Evolutionary conservation across 1,284 basidiomycete species (phyloP).

Genomic region (Dichomitus squalens): DNA sequence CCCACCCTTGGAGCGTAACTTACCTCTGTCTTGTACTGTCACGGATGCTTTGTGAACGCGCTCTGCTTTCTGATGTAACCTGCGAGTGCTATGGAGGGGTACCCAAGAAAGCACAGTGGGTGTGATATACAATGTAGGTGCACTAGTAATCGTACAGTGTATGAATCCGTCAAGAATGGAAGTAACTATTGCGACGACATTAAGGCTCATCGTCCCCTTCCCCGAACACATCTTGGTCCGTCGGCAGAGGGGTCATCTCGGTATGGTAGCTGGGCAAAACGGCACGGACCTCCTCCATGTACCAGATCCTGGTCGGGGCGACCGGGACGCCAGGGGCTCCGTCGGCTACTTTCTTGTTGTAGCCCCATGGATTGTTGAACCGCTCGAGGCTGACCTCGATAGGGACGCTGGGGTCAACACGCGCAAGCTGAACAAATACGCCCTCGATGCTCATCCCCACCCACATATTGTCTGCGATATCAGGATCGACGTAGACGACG

Average conservation of each 20-base stretch:
- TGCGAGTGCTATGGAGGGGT: background rate
- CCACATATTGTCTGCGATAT: slow-evolving; percentile 42
- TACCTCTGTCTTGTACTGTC: slow-evolving; percentile 6
- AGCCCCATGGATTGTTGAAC: slow-evolving; percentile 5
- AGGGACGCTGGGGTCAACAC: slow-evolving; percentile 30
- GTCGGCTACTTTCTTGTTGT: slow-evolving; percentile 4
- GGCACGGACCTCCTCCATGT: slow-evolving; percentile 31
- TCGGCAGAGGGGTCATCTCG: slow-evolving; percentile 27
- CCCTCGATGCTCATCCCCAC: slow-evolving; percentile 59
- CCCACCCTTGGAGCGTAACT: slow-evolving; percentile 35
- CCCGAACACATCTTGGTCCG: slow-evolving; percentile 19
- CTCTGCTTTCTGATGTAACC: too few species aligned
- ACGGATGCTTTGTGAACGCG: background rate
- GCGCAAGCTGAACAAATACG: slow-evolving; percentile 63
- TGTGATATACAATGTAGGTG: slow-evolving; percentile 1
- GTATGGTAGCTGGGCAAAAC: slow-evolving; percentile 33
- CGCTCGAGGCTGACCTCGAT: slow-evolving; percentile 15
- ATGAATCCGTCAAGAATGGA: background rate
- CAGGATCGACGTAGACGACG: slow-evolving; percentile 52
- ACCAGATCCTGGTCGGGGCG: slow-evolving; percentile 33
- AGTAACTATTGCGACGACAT: background rate
- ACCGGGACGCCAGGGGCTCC: slow-evolving; percentile 28
- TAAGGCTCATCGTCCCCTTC: background rate
- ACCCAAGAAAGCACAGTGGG: background rate
- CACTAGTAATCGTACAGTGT: background rate